A percentile compares a stretch with the other conserved stretches of the same genome.
Evolutionary conservation across 495 filamentous ascomycete genomes (phyloP).

Genomic region (Neurospora discreta): DNA sequence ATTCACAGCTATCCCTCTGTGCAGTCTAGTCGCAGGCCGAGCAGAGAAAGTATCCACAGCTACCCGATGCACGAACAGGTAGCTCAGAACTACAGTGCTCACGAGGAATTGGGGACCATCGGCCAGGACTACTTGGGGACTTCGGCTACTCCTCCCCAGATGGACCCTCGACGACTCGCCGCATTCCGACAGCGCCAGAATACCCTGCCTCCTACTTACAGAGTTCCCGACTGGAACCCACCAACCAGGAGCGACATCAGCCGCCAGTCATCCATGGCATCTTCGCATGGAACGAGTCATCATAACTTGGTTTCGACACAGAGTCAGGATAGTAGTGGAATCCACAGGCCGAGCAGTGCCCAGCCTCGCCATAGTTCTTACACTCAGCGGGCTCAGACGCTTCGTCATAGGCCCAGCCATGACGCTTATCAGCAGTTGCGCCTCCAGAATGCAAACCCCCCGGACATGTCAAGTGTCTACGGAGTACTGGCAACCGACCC

Average conservation of each 20-base stretch:
- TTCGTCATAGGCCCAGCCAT: slow-evolving; percentile 32
- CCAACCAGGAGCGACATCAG: slow-evolving; percentile 21
- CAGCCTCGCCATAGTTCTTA: slow-evolving; percentile 13
- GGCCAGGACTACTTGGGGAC: not conserved
- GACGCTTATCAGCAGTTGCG: slow-evolving; percentile 22
- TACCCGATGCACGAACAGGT: slow-evolving; percentile 12
- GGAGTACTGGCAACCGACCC: slow-evolving; percentile 15
- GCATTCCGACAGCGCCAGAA: slow-evolving; percentile 12
- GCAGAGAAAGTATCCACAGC: slow-evolving; percentile 23
- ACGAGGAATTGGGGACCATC: slow-evolving; percentile 1
- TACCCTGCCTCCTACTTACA: slow-evolving; percentile 2
- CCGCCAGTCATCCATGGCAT: slow-evolving; percentile 16
- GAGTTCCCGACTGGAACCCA: slow-evolving; percentile 18
- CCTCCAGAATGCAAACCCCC: slow-evolving; percentile 17
- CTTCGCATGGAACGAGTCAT: slow-evolving; percentile 20
- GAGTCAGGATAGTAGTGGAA: slow-evolving; percentile 9
- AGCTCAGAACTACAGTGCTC: not conserved
- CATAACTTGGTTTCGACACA: slow-evolving; percentile 16
- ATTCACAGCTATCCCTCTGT: slow-evolving; percentile 16
- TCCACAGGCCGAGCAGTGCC: slow-evolving; percentile 15
- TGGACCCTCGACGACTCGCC: slow-evolving; percentile 17
- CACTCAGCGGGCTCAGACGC: slow-evolving; percentile 7
- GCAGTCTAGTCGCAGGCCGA: slow-evolving; percentile 14
- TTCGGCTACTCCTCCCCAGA: not conserved
- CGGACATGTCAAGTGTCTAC: slow-evolving; percentile 30